Evolutionary conservation across 768 basidiomycete genomes (phyloP).

Genomic region (Termitomyces sp.): DNA sequence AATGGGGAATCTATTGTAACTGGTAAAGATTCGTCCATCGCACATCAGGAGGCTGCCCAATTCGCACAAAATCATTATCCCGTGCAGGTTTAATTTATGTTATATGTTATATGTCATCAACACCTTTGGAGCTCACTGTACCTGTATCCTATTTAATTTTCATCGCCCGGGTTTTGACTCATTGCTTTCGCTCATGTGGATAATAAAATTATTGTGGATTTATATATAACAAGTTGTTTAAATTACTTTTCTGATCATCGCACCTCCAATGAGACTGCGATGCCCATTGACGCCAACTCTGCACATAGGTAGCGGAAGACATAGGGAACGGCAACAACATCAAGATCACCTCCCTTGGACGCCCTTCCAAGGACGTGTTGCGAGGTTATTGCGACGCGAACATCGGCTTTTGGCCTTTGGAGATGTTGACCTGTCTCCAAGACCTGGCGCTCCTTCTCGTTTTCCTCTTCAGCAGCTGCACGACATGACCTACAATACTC

Average conservation of each 20-base stretch:
- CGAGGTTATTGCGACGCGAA: conserved; percentile 64
- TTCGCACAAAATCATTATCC: conserved; percentile 6
- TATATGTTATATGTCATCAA: background rate
- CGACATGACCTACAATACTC: conserved; percentile 97
- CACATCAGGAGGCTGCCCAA: background rate
- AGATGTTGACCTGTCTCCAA: conserved; percentile 53
- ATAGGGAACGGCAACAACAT: conserved; percentile 93
- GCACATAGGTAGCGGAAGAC: conserved; percentile 94
- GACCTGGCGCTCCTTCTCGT: conserved; percentile 55
- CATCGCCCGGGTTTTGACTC: background rate
- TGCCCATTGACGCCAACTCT: conserved; percentile 98
- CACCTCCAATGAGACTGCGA: conserved; percentile 82
- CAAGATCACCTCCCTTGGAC: conserved; percentile 78
- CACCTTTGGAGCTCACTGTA: conserved; percentile 2
- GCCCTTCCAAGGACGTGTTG: conserved; percentile 60
- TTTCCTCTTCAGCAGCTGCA: conserved; percentile 60
- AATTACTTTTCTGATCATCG: conserved; percentile 31
- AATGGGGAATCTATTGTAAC: background rate
- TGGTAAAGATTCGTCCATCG: background rate
- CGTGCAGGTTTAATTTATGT: background rate
- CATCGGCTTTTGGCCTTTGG: conserved; percentile 42
- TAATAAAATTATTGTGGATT: conserved; percentile 8
- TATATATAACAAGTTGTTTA: conserved; percentile 5
- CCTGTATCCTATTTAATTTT: background rate
- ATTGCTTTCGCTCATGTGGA: background rate